phyloP scores from a whole-genome alignment of 2,329 filamentous ascomycete genomes.

The Polytolypa hystricis region DNA sequence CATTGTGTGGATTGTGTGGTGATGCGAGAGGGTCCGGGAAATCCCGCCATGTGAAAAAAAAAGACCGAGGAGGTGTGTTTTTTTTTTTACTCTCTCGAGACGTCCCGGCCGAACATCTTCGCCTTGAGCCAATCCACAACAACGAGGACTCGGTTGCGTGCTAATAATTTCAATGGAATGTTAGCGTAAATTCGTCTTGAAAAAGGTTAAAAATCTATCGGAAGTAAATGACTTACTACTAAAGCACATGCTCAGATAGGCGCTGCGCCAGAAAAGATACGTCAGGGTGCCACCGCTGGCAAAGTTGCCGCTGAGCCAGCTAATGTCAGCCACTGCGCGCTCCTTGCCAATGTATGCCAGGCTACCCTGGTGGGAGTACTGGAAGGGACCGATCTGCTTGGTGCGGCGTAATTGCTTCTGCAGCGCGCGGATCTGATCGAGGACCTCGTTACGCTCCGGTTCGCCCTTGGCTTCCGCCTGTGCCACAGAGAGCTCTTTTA shows the following conservation, averaged over 20 bases:
- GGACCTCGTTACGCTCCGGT: slow-evolving; percentile 45
- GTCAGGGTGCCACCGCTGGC: slow-evolving; percentile 87
- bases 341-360: slow-evolving; percentile 97
- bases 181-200: slow-evolving; percentile 14
- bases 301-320: slow-evolving; percentile 94
- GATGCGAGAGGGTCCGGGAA: no score
- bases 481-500: slow-evolving; percentile 56
- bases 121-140: slow-evolving; percentile 94
- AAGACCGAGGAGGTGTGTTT: no score
- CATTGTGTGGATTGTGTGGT: no score
- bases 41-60: no score
- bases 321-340: slow-evolving; percentile 93
- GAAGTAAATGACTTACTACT: slow-evolving; percentile 61
- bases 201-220: slow-evolving; percentile 5
- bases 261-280: slow-evolving; percentile 96
- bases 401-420: slow-evolving; percentile 80
- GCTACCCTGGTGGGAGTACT: slow-evolving; percentile 95
- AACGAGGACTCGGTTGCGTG: slow-evolving; percentile 88
- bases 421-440: slow-evolving; percentile 70
- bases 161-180: slow-evolving; percentile 33
- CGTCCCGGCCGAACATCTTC: slow-evolving; percentile 90
- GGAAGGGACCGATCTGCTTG: slow-evolving; percentile 94
- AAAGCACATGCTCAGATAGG: slow-evolving; percentile 99
- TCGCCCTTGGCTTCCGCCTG: slow-evolving; percentile 57
- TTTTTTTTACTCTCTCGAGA: slow-evolving; percentile 40